Evolutionary conservation across 768 basidiomycete genomes (phyloP).

Genomic region (Russula vinacea): DNA sequence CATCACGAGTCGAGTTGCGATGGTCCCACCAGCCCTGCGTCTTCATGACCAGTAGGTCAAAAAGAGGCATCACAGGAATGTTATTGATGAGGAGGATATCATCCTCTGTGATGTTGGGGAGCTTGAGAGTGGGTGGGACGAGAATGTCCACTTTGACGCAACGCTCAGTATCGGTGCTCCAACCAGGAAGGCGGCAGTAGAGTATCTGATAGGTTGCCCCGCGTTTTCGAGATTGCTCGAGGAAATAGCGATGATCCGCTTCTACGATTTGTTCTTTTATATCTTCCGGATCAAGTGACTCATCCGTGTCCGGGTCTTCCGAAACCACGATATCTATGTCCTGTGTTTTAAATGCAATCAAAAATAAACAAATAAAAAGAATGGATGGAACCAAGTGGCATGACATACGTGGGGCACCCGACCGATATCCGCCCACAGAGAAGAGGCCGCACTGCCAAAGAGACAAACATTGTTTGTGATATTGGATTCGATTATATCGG

Average conservation of each 20-base stretch:
- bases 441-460: conserved; percentile 18
- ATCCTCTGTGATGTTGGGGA: neutral
- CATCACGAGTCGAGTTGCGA: neutral
- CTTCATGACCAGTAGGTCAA: conserved; percentile 24
- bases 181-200: conserved; percentile 19
- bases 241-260: conserved; percentile 16
- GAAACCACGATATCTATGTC: conserved; percentile 14
- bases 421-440: conserved; percentile 10
- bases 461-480: neutral
- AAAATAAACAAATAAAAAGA: neutral
- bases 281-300: neutral
- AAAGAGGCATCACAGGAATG: conserved; percentile 21
- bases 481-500: neutral
- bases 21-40: conserved; percentile 10
- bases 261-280: conserved; percentile 1
- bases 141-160: conserved; percentile 22
- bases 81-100: neutral
- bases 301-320: no score
- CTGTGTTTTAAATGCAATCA: neutral
- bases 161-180: neutral
- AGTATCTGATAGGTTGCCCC: neutral
- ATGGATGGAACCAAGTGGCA: neutral
- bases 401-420: conserved; percentile 16
- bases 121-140: neutral
- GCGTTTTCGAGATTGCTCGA: neutral